Evolutionary conservation across 192 early-diverging fungal species (phyloP).

Genomic region (Coemansia sp.): DNA sequence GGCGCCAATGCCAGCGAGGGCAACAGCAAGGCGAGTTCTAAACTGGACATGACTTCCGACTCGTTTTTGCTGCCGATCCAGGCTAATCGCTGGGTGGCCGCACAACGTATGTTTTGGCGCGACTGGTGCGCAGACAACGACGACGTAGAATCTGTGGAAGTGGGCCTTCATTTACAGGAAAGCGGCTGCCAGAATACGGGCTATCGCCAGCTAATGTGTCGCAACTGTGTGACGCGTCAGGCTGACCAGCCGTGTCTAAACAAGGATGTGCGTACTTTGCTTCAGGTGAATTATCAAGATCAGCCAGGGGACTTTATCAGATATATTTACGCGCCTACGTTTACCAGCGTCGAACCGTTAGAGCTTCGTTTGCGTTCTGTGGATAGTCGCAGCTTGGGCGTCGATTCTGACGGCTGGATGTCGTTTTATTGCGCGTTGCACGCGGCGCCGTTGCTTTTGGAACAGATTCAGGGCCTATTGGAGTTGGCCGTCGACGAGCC

Average conservation of each 20-base stretch:
- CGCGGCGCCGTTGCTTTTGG: neutral
- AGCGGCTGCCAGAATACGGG: neutral
- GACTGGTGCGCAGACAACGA: neutral
- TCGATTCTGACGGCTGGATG: neutral
- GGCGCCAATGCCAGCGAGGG: neutral
- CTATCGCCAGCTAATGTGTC: constrained; percentile 13
- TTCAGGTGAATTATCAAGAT: neutral
- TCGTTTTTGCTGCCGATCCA: neutral
- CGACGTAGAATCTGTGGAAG: neutral
- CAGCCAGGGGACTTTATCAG: neutral
- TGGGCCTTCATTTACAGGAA: neutral
- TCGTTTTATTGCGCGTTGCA: neutral
- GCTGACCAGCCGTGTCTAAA: constrained; percentile 22
- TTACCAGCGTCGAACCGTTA: neutral
- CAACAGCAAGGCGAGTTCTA: neutral
- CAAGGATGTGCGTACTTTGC: constrained; percentile 6
- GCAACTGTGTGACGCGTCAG: constrained; percentile 16
- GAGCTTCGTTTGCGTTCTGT: neutral
- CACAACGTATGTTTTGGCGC: neutral
- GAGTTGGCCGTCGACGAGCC: neutral
- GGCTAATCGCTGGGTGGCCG: neutral
- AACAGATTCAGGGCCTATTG: constrained; percentile 7
- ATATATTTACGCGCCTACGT: constrained; percentile 5
- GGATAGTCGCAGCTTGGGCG: neutral
- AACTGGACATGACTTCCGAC: neutral